Percentiles rank a stretch among this genome's conserved stretches.
Evolutionary conservation across 176 grass and related monocot species (phyloP).

Genomic region (Eleusine indica): DNA sequence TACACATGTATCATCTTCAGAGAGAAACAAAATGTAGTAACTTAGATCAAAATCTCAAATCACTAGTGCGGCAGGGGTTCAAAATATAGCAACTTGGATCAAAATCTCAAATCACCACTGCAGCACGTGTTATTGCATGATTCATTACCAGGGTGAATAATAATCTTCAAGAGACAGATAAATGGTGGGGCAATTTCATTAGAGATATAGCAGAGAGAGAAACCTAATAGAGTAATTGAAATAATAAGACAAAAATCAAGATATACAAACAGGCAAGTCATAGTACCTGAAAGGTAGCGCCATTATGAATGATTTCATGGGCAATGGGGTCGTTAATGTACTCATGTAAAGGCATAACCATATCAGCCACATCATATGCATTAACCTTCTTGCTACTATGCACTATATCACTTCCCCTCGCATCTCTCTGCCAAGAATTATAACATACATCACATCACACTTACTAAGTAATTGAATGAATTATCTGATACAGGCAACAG

Average conservation of each 20-base stretch:
- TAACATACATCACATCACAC: constrained; percentile 2
- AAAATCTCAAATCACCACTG: background rate
- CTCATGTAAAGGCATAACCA: constrained; percentile 90
- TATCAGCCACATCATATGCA: constrained; percentile 81
- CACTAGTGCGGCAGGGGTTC: background rate
- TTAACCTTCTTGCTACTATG: constrained; percentile 57
- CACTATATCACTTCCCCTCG: constrained; percentile 46
- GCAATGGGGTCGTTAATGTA: constrained; percentile 86
- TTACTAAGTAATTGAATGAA: constrained; percentile 20
- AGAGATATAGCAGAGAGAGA: background rate
- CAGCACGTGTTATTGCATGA: background rate
- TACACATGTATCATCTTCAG: background rate
- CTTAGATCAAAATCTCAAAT: background rate
- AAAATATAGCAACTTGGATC: background rate
- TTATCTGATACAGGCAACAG: constrained; percentile 8
- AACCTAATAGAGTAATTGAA: constrained; percentile 14
- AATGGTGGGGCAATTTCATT: constrained; percentile 5
- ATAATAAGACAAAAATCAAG: constrained; percentile 1
- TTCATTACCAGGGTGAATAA: background rate
- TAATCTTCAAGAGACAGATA: background rate
- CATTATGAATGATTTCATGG: constrained; percentile 98
- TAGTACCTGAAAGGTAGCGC: constrained; percentile 94
- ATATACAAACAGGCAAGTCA: constrained; percentile 8
- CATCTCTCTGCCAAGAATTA: constrained; percentile 66
- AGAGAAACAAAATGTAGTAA: constrained; percentile 1